phyloP scores from a whole-genome alignment of 768 basidiomycete genomes.

The Leccinum imitatum region DNA sequence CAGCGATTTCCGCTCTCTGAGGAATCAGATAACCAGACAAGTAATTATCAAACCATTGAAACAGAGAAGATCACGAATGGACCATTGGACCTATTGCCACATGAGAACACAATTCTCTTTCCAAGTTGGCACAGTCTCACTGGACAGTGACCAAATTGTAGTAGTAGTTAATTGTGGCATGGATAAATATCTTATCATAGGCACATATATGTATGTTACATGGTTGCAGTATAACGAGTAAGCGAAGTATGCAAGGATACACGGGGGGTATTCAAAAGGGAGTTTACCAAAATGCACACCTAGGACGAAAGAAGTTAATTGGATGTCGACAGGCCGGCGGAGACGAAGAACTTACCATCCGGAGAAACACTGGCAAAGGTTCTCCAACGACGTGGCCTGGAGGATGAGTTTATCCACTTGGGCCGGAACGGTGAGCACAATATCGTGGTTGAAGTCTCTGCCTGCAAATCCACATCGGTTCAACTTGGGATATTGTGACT shows the following conservation, averaged over 20 bases:
- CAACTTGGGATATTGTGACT: neutral
- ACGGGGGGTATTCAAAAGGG: slow-evolving; percentile 2
- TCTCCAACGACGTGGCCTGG: slow-evolving; percentile 91
- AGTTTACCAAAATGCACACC: slow-evolving; percentile 76
- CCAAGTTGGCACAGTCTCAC: slow-evolving; percentile 14
- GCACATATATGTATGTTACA: slow-evolving; percentile 24
- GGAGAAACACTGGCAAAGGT: slow-evolving; percentile 95
- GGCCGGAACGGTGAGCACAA: slow-evolving; percentile 64
- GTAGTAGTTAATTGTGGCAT: neutral
- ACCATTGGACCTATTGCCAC: no score
- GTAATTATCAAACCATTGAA: no score
- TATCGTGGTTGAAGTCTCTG: slow-evolving; percentile 88
- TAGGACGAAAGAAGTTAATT: slow-evolving; percentile 18
- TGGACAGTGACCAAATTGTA: neutral
- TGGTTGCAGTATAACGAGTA: slow-evolving; percentile 16
- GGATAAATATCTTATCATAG: neutral
- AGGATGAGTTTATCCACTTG: slow-evolving; percentile 94
- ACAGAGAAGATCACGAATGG: no score
- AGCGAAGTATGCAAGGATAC: slow-evolving; percentile 16
- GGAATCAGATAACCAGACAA: no score
- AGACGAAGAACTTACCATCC: slow-evolving; percentile 60
- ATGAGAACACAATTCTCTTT: neutral
- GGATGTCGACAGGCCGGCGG: neutral
- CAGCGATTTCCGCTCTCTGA: no score
- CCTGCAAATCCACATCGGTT: slow-evolving; percentile 44